Base-by-base conservation (phyloP, 768 basidiomycete species). In the Trametes cubensis region DNA sequence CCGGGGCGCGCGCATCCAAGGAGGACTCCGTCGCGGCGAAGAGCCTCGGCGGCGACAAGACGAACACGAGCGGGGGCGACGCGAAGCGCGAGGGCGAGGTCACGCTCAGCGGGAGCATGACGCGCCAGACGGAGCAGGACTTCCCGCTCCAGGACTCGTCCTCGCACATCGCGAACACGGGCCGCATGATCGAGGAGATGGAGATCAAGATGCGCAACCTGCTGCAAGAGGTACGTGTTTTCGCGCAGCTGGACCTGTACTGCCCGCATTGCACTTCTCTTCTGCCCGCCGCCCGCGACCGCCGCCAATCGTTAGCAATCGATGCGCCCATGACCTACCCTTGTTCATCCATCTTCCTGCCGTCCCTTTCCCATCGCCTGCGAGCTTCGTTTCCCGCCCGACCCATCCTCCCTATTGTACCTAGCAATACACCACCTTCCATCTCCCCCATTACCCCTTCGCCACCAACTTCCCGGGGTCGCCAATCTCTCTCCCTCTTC, bases 191-290 rank as follows among this genome's bases (percentile, higher is more conserved):
- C 65, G 97, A 99, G 75, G 97, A 98, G 66, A 95, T 96, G 93
- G 97, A 99, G 77, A 94, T 95, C 74, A 98, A 98, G 79, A 95
- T 98, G 94, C 85, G 97, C 41, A 97, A 97, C 75, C 78, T 94
- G 58, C 80, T 99, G 50, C 91, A 94, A 75, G 93, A 95, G 80
- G 92, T 86, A 61, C 48, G 78, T 63, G 57, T n/a, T n/a, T n/a
- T n/a, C 20, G 46, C 20, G 23, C n/a, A 42, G 21, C 21, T 47
- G 28, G 4, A 28, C 28, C 44, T 18, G 28, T 15, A 17, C 26
- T 18, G 7, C 10, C 28, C 17, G n/a, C 56, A 11, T 48, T 38
- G n/a, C 15, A 7, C 28, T 28, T 49, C n/a, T 39, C 30, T 40
- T 8, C 14, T 39, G 38, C 28, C 20, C 15, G 28, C n/a, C 6